Evolutionary conservation across 176 grass and related monocot genomes (phyloP).

Genomic region (Canna indica): DNA sequence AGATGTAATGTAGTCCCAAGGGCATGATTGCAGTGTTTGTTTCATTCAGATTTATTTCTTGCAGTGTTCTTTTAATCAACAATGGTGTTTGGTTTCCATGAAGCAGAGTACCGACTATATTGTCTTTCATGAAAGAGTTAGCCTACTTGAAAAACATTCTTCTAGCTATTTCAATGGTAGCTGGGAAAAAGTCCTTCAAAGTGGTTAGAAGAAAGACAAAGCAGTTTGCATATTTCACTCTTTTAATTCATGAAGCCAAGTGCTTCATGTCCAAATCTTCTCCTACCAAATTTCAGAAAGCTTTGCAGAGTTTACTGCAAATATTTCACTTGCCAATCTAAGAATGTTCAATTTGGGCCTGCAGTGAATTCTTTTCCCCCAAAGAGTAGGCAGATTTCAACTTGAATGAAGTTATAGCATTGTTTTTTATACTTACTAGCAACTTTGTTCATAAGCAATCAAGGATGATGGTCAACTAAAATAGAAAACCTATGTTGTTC

Average conservation of each 20-base stretch:
- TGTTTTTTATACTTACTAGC: too few species aligned
- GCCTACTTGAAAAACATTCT: neutral
- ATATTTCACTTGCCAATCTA: neutral
- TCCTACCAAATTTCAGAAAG: neutral
- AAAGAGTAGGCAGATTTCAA: too few species aligned
- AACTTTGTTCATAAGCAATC: too few species aligned
- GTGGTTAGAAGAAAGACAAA: too few species aligned
- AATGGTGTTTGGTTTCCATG: too few species aligned
- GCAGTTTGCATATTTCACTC: neutral
- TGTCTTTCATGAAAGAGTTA: neutral
- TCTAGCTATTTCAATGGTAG: neutral
- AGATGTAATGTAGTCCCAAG: neutral
- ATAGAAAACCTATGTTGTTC: too few species aligned
- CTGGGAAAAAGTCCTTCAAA: neutral
- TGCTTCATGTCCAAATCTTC: neutral
- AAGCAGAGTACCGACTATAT: neutral
- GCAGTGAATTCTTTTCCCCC: too few species aligned
- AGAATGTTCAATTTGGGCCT: neutral
- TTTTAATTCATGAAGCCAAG: neutral
- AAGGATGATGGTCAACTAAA: too few species aligned
- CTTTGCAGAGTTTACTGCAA: neutral
- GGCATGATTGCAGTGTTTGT: neutral
- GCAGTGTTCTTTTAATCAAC: too few species aligned
- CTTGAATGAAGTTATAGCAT: too few species aligned
- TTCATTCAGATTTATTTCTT: neutral